A percentile compares a stretch with the other conserved stretches of the same genome.
Evolutionary conservation across 768 basidiomycete species (phyloP).

Genomic region (Termitomyces sp.): DNA sequence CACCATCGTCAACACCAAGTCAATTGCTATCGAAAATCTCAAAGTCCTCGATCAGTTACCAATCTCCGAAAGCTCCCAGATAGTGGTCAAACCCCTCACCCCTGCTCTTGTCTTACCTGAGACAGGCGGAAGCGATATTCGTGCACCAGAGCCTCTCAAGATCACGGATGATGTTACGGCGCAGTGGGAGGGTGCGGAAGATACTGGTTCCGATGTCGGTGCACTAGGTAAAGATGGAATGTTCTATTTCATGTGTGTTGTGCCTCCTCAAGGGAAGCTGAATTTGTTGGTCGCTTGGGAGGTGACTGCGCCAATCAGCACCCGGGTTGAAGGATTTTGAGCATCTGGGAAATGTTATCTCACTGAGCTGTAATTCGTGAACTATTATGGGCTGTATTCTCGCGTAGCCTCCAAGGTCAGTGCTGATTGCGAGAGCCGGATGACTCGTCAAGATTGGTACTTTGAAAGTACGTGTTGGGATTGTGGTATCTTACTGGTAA

Average conservation of each 20-base stretch:
- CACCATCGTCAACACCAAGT: constrained; percentile 35
- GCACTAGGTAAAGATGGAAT: constrained; percentile 28
- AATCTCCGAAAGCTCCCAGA: constrained; percentile 32
- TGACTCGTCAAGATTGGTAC: too few species aligned
- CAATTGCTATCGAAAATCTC: constrained; percentile 21
- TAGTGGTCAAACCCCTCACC: constrained; percentile 39
- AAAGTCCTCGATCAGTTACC: constrained; percentile 38
- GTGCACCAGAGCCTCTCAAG: constrained; percentile 18
- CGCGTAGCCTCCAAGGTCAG: too few species aligned
- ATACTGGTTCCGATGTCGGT: constrained; percentile 22
- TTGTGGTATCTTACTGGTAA: too few species aligned
- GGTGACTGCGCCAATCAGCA: constrained; percentile 29
- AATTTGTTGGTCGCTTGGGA: constrained; percentile 33
- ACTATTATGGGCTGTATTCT: too few species aligned
- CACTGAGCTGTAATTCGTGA: too few species aligned
- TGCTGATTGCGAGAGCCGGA: too few species aligned
- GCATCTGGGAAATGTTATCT: neutral
- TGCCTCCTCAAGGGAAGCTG: constrained; percentile 30
- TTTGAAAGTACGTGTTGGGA: too few species aligned
- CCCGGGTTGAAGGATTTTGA: constrained; percentile 19
- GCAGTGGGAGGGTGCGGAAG: constrained; percentile 37
- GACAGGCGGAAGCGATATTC: too few species aligned
- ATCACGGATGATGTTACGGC: constrained; percentile 26
- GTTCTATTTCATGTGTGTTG: constrained; percentile 28
- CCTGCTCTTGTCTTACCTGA: constrained; percentile 17